Evolutionary conservation across 129 eudicot genomes (phyloP), one percentile per base, ranked within the genome.

Genomic region (Flaveria trinervia): DNA sequence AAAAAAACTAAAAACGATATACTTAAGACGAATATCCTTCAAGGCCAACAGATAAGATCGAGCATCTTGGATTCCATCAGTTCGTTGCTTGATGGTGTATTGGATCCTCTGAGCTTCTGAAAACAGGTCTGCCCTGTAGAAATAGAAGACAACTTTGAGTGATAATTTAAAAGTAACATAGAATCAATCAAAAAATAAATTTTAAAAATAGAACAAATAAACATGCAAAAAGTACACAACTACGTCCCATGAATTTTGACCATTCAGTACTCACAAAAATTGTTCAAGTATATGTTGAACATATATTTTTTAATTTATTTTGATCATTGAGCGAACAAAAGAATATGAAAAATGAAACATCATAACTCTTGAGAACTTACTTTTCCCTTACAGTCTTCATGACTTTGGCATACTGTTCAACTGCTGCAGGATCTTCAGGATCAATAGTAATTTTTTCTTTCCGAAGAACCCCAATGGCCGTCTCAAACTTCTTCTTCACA

Each of bases 361-460:
- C 20, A 72, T 17, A 18, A 72, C 56, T 41, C 25, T 44, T 51
- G 28, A 73, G 13, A 36, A 59, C 92, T 82, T 87, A 92, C 97
- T 92, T 89, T 73, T 92, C 86, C 72, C 92, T 74, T 1, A 87
- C 86, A 77, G 89, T 86, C 87, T 92, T 89, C 97, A 87, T 86
- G 79, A 89, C 92, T 73, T 82, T 87, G 23, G 92, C 89, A 79
- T 89, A 92, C 46, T 87, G 87, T 20, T 77, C 73, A 54, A 92
- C 97, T n/a, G 97, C 97, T 22, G 90, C 92, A 65, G 95, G 97
- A 81, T 87, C 86, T 9, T 89, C 90, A 67, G 97, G 97, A 61
- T 82, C 97, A 15, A 91, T 75, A 69, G 90, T 86, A 80, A 91
- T 91, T 81, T 91, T 91, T 71, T 91, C 97, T 67, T 87, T 83